phyloP scores from a whole-genome alignment of 2,329 filamentous ascomycete species.

The Didymella sp. region DNA sequence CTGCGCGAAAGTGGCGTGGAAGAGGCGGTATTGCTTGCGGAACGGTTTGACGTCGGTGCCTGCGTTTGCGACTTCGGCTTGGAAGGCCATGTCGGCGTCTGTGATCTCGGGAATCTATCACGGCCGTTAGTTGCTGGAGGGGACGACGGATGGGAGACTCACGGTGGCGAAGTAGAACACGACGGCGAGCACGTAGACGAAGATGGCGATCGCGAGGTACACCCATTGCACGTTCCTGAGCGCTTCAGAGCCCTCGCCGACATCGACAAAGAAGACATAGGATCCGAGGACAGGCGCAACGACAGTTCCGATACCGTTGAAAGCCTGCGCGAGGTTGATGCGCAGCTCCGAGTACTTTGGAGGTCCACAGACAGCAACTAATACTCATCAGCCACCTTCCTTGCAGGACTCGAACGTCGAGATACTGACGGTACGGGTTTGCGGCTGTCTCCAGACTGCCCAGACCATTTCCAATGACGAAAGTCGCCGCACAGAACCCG shows the following conservation, averaged over 20 bases:
- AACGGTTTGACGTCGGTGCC: slow-evolving; percentile 58
- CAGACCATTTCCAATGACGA: slow-evolving; percentile 61
- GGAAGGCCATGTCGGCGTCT: slow-evolving; percentile 62
- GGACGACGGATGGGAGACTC: slow-evolving; percentile 1
- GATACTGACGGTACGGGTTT: slow-evolving; percentile 53
- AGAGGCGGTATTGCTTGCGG: slow-evolving; percentile 70
- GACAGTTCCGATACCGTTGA: slow-evolving; percentile 66
- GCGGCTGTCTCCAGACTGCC: slow-evolving; percentile 66
- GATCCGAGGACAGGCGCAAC: slow-evolving; percentile 66
- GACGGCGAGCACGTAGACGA: slow-evolving; percentile 63
- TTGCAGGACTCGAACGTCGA: background rate
- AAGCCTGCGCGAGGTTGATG: slow-evolving; percentile 65
- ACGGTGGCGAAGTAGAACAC: slow-evolving; percentile 63
- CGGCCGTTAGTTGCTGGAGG: background rate
- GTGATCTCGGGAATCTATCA: slow-evolving; percentile 19
- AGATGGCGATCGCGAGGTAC: slow-evolving; percentile 68
- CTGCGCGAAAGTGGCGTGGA: slow-evolving; percentile 77
- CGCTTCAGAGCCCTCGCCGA: slow-evolving; percentile 56
- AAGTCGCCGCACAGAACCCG: slow-evolving; percentile 66
- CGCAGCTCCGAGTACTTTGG: slow-evolving; percentile 65
- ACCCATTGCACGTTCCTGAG: slow-evolving; percentile 69
- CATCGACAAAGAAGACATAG: slow-evolving; percentile 67
- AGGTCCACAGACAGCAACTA: slow-evolving; percentile 61
- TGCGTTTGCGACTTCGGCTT: slow-evolving; percentile 51
- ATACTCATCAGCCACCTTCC: slow-evolving; percentile 24